These are phyloP conservation scores for Trapa incisa DNA, from an alignment of 345 rosid genomes.

Conservation along the genomic window DNA sequence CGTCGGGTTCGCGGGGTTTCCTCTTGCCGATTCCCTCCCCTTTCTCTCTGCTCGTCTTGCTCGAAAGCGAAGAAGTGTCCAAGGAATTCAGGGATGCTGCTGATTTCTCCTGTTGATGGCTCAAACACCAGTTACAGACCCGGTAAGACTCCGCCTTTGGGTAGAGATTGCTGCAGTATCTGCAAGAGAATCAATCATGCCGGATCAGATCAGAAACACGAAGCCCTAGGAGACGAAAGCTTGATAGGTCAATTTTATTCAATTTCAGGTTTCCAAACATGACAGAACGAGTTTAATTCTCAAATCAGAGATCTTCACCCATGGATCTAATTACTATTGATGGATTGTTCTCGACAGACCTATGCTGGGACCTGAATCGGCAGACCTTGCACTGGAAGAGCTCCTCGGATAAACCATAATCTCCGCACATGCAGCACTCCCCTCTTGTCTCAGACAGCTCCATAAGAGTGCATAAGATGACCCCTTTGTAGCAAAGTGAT, in stretches of 20 bases:
- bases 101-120: slow-evolving; percentile 20
- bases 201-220: background rate
- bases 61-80: slow-evolving; percentile 17
- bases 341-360: slow-evolving; percentile 18
- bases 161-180: slow-evolving; percentile 62
- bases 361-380: slow-evolving; percentile 64
- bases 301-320: too few relatives aligned
- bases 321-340: background rate
- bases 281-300: too few relatives aligned
- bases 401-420: slow-evolving; percentile 43
- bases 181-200: slow-evolving; percentile 5
- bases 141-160: slow-evolving; percentile 45
- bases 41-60: slow-evolving; percentile 17
- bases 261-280: too few relatives aligned
- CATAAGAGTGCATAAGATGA: background rate
- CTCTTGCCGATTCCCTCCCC: slow-evolving; percentile 15
- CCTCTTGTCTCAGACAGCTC: background rate
- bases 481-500: too few relatives aligned
- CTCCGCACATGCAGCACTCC: slow-evolving; percentile 77
- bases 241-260: too few relatives aligned
- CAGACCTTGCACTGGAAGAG: slow-evolving; percentile 51
- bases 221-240: background rate
- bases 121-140: slow-evolving; percentile 59
- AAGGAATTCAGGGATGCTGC: slow-evolving; percentile 27
- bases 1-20: slow-evolving; percentile 18